phyloP scores from a whole-genome alignment of 2,329 filamentous ascomycete genomes.

The Aspergillus thermomutatus region DNA sequence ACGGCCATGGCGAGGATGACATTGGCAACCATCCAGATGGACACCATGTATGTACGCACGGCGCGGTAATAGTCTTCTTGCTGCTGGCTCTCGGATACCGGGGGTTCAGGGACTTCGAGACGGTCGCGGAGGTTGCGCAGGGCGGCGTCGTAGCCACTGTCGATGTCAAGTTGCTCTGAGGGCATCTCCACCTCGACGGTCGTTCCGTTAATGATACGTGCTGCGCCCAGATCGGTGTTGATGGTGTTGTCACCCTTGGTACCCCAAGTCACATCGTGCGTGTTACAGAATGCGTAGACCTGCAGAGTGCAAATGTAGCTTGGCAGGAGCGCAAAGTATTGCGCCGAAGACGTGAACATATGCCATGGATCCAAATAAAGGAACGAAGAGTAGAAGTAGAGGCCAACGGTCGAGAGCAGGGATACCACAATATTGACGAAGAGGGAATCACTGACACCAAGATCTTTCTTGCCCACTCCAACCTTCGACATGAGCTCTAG shows the following conservation, averaged over 20 bases:
- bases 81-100: slow-evolving; percentile 70
- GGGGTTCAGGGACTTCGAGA: slow-evolving; percentile 68
- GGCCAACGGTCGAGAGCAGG: slow-evolving; percentile 79
- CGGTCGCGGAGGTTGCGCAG: slow-evolving; percentile 92
- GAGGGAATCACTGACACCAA: slow-evolving; percentile 75
- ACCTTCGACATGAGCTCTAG: slow-evolving; percentile 64
- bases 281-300: slow-evolving; percentile 98
- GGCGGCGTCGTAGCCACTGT: slow-evolving; percentile 94
- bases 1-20: slow-evolving; percentile 91
- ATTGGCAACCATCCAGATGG: slow-evolving; percentile 90
- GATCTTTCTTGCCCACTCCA: slow-evolving; percentile 35
- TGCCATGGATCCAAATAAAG: slow-evolving; percentile 98
- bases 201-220: slow-evolving; percentile 69
- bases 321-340: slow-evolving; percentile 91
- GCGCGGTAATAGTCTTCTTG: slow-evolving; percentile 99
- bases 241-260: slow-evolving; percentile 98
- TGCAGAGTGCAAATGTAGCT: slow-evolving; percentile 96
- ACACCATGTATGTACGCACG: slow-evolving; percentile 96
- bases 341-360: slow-evolving; percentile 87
- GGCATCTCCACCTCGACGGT: slow-evolving; percentile 97
- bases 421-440: slow-evolving; percentile 95
- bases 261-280: slow-evolving; percentile 97
- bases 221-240: slow-evolving; percentile 85
- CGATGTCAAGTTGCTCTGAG: slow-evolving; percentile 94
- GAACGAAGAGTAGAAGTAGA: slow-evolving; percentile 96